phyloP scores from a whole-genome alignment of 331 rosid species.

The Telfairia occidentalis region DNA sequence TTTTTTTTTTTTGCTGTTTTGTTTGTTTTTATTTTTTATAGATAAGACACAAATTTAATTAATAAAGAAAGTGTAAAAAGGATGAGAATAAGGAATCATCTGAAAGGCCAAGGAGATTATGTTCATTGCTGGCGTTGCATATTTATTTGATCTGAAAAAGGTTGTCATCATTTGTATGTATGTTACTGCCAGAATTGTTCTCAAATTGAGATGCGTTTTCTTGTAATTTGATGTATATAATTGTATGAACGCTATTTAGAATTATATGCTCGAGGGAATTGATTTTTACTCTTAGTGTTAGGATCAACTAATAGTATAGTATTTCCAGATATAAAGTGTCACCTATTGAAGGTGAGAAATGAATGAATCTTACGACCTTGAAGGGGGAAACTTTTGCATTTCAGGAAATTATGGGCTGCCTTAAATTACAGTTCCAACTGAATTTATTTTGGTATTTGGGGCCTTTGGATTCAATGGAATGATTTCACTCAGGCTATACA shows the following conservation, averaged over 20 bases:
- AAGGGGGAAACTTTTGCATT: not conserved
- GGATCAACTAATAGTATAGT: not conserved
- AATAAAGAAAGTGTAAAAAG: not conserved
- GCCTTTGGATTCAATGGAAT: not conserved
- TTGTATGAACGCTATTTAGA: not conserved
- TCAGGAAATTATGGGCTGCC: not conserved
- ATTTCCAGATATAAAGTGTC: not conserved
- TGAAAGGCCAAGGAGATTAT: not conserved
- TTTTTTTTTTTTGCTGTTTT: not conserved
- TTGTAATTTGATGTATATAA: not conserved
- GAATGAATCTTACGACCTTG: not conserved
- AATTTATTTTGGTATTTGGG: not conserved
- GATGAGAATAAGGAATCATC: not conserved
- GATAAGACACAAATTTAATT: not conserved
- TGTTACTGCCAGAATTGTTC: not conserved
- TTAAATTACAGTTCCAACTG: not conserved
- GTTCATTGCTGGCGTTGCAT: not conserved
- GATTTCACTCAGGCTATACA: not conserved
- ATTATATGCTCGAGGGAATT: not conserved
- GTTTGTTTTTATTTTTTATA: not conserved
- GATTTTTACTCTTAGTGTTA: not conserved
- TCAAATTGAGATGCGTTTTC: not conserved
- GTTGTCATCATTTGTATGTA: not conserved
- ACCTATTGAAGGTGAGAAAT: not conserved
- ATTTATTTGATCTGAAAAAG: not conserved